Evolutionary conservation across 331 rosid genomes (phyloP), one percentile per base, ranked within the genome.

Genomic region (Spiraea crenata): DNA sequence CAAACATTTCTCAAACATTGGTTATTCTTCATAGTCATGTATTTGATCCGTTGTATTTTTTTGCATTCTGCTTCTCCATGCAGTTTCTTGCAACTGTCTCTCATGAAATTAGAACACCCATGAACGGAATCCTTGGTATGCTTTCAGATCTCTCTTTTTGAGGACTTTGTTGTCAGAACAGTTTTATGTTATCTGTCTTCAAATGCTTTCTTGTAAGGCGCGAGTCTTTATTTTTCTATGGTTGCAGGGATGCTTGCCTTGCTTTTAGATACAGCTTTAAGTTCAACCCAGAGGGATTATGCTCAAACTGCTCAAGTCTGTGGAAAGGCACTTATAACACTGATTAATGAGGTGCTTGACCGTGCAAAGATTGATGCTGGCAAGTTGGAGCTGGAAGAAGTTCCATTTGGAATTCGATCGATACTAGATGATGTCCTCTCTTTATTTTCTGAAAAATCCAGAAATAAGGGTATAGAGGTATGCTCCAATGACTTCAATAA

Each of bases 31-130:
- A 63, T 73, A 74, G 58, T 67, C 74, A 50, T 56, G 68, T 57
- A 63, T 63, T n/a, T 51, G 64, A 57, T 79, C 44, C 46, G 73
- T 62, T 75, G 65, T 63, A 58, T 57, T 72, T 41, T 42, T 3
- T 64, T 42, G 31, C 31, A 2, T 25, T 25, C 31, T 25, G 31
- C 31, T 70, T 82, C 71, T 72, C 63, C 16, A 42, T 77, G 65
- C 62, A 91, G 98, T 91, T 91, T 86, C 87, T 91, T 71, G 99
- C 99, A 25, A 95, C 98, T n/a, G 98, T 95, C 51, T 95, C 99
- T 70, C 99, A 95, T 72, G 99, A 95, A 92, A 95, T 95, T 34
- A 85, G 99, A 81, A 95, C 99, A 17, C 99, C 99, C 38, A 91
- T 95, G 98, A 91, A 95, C 62, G 99, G 99, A 72, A 88, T 95